phyloP scores from a whole-genome alignment of 495 filamentous ascomycete species.

The Glarea lozoyensis region DNA sequence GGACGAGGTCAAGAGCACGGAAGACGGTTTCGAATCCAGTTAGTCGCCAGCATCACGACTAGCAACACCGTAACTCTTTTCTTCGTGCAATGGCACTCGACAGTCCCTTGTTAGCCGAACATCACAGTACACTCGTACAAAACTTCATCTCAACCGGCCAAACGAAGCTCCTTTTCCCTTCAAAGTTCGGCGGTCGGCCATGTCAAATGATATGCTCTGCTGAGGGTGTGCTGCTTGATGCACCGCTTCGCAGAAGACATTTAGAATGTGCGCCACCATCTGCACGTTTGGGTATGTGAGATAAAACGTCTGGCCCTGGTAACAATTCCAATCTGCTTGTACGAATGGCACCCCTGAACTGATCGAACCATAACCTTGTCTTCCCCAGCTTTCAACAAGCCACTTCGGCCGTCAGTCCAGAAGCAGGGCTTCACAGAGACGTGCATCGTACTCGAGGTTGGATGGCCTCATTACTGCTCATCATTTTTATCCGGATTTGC shows the following conservation, averaged over 20 bases:
- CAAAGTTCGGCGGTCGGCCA: not conserved
- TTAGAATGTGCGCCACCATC: constrained; percentile 4
- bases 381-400: constrained; percentile 21
- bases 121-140: not conserved
- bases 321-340: not conserved
- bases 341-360: constrained; percentile 3
- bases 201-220: not conserved
- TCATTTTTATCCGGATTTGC: no score
- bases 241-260: constrained; percentile 5
- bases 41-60: not conserved
- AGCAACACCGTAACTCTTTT: not conserved
- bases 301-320: not conserved
- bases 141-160: not conserved
- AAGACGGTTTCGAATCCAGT: not conserved
- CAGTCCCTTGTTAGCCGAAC: not conserved
- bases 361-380: constrained; percentile 2
- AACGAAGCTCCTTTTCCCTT: constrained; percentile 8
- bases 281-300: constrained; percentile 8
- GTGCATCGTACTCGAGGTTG: no score
- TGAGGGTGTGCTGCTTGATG: not conserved
- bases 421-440: no score
- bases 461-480: no score
- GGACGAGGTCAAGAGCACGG: not conserved
- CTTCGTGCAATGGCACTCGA: not conserved
- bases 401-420: constrained; percentile 8